phyloP scores from a whole-genome alignment of 2,329 filamentous ascomycete species.

The Tolypocladium paradoxum region DNA sequence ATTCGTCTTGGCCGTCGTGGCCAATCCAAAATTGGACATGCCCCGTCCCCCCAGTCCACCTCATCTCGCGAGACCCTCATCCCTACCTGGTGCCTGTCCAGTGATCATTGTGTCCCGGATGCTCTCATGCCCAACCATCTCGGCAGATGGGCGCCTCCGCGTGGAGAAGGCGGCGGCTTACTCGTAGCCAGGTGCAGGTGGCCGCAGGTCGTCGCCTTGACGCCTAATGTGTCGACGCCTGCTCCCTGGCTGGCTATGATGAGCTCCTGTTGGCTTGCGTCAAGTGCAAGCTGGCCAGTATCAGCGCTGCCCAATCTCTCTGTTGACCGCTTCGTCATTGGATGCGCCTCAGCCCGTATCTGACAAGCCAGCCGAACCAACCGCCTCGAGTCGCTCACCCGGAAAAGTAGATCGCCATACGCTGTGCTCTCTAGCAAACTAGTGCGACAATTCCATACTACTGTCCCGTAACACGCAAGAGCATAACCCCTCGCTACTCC shows the following conservation, averaged over 20 bases:
- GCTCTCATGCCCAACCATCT: not conserved
- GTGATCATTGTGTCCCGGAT: too few species aligned
- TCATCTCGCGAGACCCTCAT: not conserved
- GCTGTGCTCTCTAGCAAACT: not conserved
- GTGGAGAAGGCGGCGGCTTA: not conserved
- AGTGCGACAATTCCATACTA: not conserved
- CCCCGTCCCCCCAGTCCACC: not conserved
- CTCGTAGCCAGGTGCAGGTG: too few species aligned
- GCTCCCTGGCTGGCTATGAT: not conserved
- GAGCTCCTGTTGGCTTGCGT: not conserved
- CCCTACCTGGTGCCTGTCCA: too few species aligned
- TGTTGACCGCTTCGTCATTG: not conserved
- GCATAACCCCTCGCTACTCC: not conserved
- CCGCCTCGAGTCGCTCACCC: not conserved
- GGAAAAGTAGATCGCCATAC: too few species aligned
- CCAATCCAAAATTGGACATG: not conserved
- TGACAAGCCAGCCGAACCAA: too few species aligned
- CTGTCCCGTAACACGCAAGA: not conserved
- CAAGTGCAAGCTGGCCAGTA: not conserved
- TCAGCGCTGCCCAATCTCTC: not conserved
- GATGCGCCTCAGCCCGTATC: not conserved
- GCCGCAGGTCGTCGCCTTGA: not conserved
- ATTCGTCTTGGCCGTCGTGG: too few species aligned
- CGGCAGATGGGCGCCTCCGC: not conserved
- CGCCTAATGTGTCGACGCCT: too few species aligned